Conservation (phyloP, 139 green algal species). For the Volvox reticuliferus region DNA sequence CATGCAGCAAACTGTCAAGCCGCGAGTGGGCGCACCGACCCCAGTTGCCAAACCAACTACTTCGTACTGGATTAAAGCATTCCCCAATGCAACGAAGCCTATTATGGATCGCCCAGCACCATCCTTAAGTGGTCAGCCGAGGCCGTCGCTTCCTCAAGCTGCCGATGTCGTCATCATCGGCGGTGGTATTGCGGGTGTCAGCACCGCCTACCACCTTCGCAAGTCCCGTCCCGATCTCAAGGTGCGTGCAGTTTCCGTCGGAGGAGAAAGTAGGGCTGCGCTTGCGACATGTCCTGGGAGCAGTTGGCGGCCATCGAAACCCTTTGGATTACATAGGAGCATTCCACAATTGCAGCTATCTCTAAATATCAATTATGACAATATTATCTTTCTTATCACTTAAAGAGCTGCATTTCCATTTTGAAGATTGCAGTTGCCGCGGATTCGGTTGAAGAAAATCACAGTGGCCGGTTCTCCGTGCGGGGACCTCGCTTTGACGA, state of each 20-base stretch:
- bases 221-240: slow-evolving; percentile 21
- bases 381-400: no score
- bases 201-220: slow-evolving; percentile 41
- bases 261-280: no score
- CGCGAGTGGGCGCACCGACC: neutral
- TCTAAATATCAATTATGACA: no score
- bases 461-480: no score
- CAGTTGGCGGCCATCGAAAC: no score
- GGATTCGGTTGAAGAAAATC: no score
- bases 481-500: no score
- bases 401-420: no score
- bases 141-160: neutral
- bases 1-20: neutral
- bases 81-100: neutral
- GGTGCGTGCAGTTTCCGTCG: neutral
- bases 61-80: slow-evolving; percentile 26
- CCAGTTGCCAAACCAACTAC: slow-evolving; percentile 9
- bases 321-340: no score
- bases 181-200: slow-evolving; percentile 35
- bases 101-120: neutral
- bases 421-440: no score
- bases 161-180: slow-evolving; percentile 45
- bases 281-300: no score
- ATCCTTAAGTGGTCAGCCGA: neutral
- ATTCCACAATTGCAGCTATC: no score